A percentile compares a stretch with the other conserved stretches of the same genome.
These are phyloP conservation scores for Aurantiochytrium sp. DNA, from an alignment of 108 stramenopile genomes.

Conservation along the genomic window DNA sequence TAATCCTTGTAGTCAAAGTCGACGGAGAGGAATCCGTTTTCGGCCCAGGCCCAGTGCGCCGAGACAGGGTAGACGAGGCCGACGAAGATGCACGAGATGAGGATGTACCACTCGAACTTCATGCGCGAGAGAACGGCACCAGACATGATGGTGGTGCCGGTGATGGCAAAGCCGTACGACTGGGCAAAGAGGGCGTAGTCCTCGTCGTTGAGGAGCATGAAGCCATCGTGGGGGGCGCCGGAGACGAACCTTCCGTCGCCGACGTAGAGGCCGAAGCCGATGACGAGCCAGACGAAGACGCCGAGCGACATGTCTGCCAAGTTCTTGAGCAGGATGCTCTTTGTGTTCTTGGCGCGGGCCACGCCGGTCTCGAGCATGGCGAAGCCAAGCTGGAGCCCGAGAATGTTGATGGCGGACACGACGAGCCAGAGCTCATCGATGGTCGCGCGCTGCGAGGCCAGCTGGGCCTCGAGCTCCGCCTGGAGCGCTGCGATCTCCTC, in stretches of 20 bases:
- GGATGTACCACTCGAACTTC: slow-evolving; percentile 30
- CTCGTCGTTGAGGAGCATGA: background rate
- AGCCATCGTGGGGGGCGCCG: slow-evolving; percentile 23
- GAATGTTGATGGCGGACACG: background rate
- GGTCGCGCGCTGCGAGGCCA: background rate
- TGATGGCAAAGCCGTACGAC: slow-evolving; percentile 39
- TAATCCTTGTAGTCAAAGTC: background rate
- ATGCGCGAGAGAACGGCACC: slow-evolving; percentile 33
- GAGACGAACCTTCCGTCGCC: background rate
- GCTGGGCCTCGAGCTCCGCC: background rate
- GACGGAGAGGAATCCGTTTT: background rate
- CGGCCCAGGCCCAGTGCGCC: slow-evolving; percentile 32
- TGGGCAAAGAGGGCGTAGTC: slow-evolving; percentile 34
- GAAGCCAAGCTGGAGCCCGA: slow-evolving; percentile 31
- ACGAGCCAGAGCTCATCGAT: background rate
- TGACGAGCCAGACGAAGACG: slow-evolving; percentile 24
- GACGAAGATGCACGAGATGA: background rate
- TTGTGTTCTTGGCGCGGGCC: slow-evolving; percentile 33
- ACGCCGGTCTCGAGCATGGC: slow-evolving; percentile 39
- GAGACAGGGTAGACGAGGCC: slow-evolving; percentile 34
- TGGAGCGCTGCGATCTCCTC: background rate
- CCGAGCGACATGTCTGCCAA: slow-evolving; percentile 27
- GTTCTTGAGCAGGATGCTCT: slow-evolving; percentile 37
- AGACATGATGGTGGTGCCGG: slow-evolving; percentile 34
- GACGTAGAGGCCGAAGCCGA: slow-evolving; percentile 31